Base-by-base conservation (phyloP, 805 yeast genomes). In the Pichia kluyveri region DNA sequence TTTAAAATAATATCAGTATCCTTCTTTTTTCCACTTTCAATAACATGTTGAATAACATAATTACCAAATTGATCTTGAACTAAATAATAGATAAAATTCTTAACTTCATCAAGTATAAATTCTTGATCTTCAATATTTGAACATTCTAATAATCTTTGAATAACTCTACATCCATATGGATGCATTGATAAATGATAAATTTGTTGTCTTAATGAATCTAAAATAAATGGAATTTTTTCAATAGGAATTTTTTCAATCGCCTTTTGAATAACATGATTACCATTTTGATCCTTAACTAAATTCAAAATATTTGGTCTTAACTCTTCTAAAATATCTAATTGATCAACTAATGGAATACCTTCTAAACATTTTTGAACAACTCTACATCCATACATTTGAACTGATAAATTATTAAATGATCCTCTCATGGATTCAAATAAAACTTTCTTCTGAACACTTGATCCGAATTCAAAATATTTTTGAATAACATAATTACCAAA, bases 401-500 rank as follows among this genome's bases (percentile, higher is more conserved):
- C 67, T 0, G 96, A 84, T 48, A 93, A 70, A 19, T 74, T 75
- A 52, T 84, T 75, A 60, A 93, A 79, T 44, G 82, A 82, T 8
- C 90, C 88, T 48, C 72, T 71, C 89, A 89, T 83, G 46, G 74
- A 71, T 38, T 76, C 82, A 45, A 87, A 77, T 53, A 93, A 70
- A 12, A 82, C 73, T 32, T 77, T 72, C 58, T 76, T 80, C 62
- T 91, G 97, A 26, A 79, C 74, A 27, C 66, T 72, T 4, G 82
- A 71, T 32, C 97, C 96, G 58, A 70, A 74, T 67, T 93, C 98
- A 65, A 93, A 87, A 60, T 80, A 86, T 65, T 91, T 90, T 66
- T 93, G 99, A 48, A 93, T 86, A 28, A 93, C 97, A 62, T 93
- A 93, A 65, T 93, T 93, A 49, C 99, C 99, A 67, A 93, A 93